Conservation (phyloP, 208 protist genomes). For the Trypanosoma melophagium region DNA sequence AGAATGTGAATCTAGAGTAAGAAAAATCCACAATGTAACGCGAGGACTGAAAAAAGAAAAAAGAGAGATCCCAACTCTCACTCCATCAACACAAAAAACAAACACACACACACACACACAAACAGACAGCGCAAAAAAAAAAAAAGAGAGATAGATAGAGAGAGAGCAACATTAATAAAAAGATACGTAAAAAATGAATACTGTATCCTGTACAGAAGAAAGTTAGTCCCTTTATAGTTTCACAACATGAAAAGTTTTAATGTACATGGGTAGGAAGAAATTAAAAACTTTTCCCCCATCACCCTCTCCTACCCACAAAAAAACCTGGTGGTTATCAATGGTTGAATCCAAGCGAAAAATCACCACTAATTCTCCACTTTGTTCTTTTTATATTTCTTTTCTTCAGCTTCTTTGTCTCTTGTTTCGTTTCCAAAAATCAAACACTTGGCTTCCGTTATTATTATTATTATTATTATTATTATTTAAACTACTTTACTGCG, state of each 20-base stretch:
- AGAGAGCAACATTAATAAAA: slow-evolving; percentile 21
- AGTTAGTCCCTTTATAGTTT: background rate
- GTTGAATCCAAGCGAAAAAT: slow-evolving; percentile 12
- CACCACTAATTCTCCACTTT: slow-evolving; percentile 6
- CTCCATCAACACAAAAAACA: no score
- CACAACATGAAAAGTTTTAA: no score
- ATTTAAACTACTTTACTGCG: background rate
- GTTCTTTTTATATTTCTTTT: background rate
- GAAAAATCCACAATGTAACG: no score
- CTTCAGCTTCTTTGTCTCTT: slow-evolving; percentile 3
- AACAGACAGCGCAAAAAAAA: slow-evolving; percentile 16
- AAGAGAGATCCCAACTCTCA: no score
- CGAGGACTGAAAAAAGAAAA: slow-evolving; percentile 10
- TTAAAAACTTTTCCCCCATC: background rate
- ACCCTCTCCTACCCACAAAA: no score
- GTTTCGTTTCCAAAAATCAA: slow-evolving; percentile 13
- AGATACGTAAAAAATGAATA: slow-evolving; percentile 15
- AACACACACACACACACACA: no score
- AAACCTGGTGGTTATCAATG: background rate
- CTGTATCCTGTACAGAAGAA: background rate
- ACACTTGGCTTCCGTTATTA: background rate
- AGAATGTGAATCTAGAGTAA: no score
- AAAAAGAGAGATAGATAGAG: background rate
- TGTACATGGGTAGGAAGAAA: no score
- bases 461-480: no score